phyloP scores from a whole-genome alignment of 306 rosid species.

The Prunus fruticosa region DNA sequence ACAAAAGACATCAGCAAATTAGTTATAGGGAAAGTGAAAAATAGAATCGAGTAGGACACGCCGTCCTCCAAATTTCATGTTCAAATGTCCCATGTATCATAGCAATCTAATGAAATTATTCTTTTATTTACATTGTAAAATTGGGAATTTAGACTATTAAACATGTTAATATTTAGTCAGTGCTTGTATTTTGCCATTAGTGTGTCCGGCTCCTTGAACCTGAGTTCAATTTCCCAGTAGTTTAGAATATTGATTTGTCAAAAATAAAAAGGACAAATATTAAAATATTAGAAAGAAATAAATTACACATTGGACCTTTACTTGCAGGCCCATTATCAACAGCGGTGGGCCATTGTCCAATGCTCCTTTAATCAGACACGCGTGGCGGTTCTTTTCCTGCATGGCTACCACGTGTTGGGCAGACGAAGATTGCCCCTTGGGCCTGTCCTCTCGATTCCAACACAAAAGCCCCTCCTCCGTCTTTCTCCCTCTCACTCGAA shows the following conservation, averaged over 20 bases:
- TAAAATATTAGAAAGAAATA: neutral
- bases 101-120: too few species aligned
- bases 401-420: slow-evolving; percentile 7
- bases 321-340: neutral
- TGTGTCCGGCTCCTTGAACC: too few species aligned
- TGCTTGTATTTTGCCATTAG: too few species aligned
- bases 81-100: too few species aligned
- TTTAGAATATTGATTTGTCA: neutral
- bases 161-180: neutral
- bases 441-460: neutral
- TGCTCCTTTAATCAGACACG: neutral
- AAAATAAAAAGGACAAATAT: neutral
- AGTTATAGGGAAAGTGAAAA: too few species aligned
- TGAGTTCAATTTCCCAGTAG: too few species aligned
- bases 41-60: too few species aligned
- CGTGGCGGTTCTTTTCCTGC: neutral
- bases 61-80: too few species aligned
- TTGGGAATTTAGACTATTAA: neutral
- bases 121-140: too few species aligned
- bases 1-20: too few species aligned
- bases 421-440: neutral
- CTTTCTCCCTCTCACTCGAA: neutral
- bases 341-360: neutral
- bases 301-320: neutral
- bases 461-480: neutral